Conservation (phyloP, 768 basidiomycete species). For the Pleurotus platypus region DNA sequence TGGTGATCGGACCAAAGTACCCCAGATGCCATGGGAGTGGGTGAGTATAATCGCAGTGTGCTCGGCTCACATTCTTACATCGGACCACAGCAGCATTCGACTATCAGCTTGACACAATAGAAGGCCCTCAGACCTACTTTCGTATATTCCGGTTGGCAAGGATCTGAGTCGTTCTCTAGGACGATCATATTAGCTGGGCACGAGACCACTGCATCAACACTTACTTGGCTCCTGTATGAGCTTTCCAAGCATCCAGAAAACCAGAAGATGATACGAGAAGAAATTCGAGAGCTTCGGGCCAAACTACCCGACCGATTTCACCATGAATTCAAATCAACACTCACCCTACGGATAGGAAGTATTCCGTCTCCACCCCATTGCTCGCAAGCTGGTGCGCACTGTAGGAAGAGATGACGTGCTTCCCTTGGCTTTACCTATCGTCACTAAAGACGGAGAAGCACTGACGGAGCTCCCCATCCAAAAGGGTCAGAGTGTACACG, state of each 20-base stretch:
- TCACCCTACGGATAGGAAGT: constrained; percentile 16
- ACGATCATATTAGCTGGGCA: constrained; percentile 23
- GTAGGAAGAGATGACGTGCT: constrained; percentile 31
- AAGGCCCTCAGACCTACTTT: constrained; percentile 15
- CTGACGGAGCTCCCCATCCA: constrained; percentile 28
- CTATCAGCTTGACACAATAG: constrained; percentile 25
- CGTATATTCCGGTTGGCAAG: no score
- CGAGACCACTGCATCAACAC: constrained; percentile 36
- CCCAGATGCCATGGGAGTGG: constrained; percentile 33
- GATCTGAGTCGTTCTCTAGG: not conserved
- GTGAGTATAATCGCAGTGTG: constrained; percentile 14
- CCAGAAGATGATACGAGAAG: constrained; percentile 43
- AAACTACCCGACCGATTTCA: not conserved
- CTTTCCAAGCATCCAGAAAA: constrained; percentile 39
- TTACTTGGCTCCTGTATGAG: constrained; percentile 44
- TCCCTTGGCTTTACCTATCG: constrained; percentile 36
- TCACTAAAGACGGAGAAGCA: constrained; percentile 26
- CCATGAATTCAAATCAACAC: not conserved
- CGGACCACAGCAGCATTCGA: constrained; percentile 31
- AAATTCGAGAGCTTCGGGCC: constrained; percentile 26
- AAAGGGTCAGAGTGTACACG: constrained; percentile 28
- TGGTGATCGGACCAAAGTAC: constrained; percentile 22
- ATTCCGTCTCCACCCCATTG: constrained; percentile 27
- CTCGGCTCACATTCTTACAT: not conserved
- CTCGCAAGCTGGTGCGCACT: constrained; percentile 15